Evolutionary conservation across 306 rosid genomes (phyloP).

Genomic region (Fragaria iinumae): DNA sequence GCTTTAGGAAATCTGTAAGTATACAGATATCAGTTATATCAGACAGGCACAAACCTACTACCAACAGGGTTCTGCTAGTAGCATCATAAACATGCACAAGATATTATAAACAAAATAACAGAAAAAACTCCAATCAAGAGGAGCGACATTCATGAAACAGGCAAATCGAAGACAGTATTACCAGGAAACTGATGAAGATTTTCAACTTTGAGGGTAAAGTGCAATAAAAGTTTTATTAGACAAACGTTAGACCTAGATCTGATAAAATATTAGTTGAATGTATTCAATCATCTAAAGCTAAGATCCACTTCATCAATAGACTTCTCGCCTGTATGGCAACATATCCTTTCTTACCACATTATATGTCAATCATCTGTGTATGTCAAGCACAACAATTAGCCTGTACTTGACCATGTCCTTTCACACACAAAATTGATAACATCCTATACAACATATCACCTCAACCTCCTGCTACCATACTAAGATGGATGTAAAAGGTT

Average conservation of each 20-base stretch:
- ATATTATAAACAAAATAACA: neutral
- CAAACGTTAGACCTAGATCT: neutral
- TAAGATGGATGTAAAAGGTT: conserved; percentile 13
- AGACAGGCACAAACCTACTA: neutral
- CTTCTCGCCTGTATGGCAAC: neutral
- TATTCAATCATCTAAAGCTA: neutral
- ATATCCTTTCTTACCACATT: neutral
- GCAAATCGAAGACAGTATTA: neutral
- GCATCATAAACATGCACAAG: neutral
- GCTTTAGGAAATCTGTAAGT: neutral
- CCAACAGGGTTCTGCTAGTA: neutral
- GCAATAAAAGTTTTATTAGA: neutral
- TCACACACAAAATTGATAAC: neutral
- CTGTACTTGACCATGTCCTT: neutral
- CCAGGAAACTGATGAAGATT: neutral
- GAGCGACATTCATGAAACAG: neutral
- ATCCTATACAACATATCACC: neutral
- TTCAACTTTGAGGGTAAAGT: neutral
- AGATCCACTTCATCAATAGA: neutral
- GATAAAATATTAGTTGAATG: neutral
- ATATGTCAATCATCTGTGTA: neutral
- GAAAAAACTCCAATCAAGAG: neutral
- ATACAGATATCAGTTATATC: neutral
- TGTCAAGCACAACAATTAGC: neutral
- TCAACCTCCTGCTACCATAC: neutral